Base-by-base conservation (phyloP, 129 eudicot genomes). In the Centrapalus pauciflorus region DNA sequence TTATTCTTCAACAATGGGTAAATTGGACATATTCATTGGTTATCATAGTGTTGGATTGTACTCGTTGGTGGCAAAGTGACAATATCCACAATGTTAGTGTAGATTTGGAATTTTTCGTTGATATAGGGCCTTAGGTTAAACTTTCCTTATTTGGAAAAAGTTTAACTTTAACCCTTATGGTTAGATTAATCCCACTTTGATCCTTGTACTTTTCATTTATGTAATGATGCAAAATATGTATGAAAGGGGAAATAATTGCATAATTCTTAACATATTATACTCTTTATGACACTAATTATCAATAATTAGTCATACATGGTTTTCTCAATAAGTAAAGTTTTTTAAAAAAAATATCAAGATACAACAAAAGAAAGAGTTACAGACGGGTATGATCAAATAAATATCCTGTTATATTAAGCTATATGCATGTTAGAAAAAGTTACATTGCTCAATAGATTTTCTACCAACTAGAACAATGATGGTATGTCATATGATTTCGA, bases 1-100 rank as follows among this genome's bases (percentile, higher is more conserved):
- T 5, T 62, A 11, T 21, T 38, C 33, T 62, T 21, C 50, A 12
- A 11, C 24, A 57, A 62, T 62, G 52, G 67, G 35, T 2, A 12
- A 38, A 40, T 37, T 38, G 24, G 54, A 38, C 67, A 43, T 62
- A 37, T 34, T 17, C 26, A 57, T 29, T 57, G 64, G 64, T 57
- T 57, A 57, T 57, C 26, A 30, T 57, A 17, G 14, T 27, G 64
- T 57, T 28, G 25, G 6, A 32, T 57, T 3, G 64, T 30, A 66
- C 46, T 33, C 49, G 33, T 50, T 67, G 72, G 72, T 67, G 61
- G 72, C 29, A 37, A 33, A 21, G 50, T 67, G 50, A 67, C 72
- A 13, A 33, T 51, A 67, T 23, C 72, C 72, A 66, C 48, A 49
- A 49, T 51, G 37, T 33, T 35, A 9, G 62, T 67, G 72, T 27